Evolutionary conservation across 305 asterid genomes (phyloP).

Genomic region (Fraxinus baroniana): DNA sequence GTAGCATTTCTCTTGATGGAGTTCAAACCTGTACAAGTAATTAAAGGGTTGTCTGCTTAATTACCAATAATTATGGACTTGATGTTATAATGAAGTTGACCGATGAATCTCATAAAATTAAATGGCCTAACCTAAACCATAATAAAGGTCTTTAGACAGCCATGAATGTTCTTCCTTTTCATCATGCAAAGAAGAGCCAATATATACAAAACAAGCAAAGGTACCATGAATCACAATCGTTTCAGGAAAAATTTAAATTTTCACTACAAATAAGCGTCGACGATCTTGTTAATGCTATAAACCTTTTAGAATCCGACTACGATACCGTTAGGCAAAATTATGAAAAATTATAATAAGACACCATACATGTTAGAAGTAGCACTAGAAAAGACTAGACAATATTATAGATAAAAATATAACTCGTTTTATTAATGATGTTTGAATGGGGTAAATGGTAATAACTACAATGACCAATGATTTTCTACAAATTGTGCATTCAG

Average conservation of each 20-base stretch:
- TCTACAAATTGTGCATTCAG: conserved; percentile 12
- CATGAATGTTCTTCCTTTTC: background rate
- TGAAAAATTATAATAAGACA: too few relatives aligned
- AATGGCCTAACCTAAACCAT: background rate
- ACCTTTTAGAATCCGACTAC: background rate
- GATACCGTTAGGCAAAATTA: too few relatives aligned
- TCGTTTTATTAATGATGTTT: too few relatives aligned
- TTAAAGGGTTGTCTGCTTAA: background rate
- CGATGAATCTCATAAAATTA: too few relatives aligned
- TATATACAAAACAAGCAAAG: background rate
- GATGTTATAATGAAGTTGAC: background rate
- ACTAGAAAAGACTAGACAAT: too few relatives aligned
- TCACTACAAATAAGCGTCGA: background rate
- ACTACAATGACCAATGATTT: background rate
- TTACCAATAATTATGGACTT: background rate
- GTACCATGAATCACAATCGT: background rate
- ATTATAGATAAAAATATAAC: too few relatives aligned
- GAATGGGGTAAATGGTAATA: too few relatives aligned
- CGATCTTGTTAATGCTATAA: background rate
- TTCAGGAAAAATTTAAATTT: too few relatives aligned
- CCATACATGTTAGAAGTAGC: too few relatives aligned
- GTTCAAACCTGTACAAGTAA: background rate
- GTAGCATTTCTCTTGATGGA: background rate
- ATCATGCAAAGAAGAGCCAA: too few relatives aligned
- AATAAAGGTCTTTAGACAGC: background rate